Evolutionary conservation across 2,329 filamentous ascomycete genomes (phyloP).

Genomic region (Colletotrichum graminicola): DNA sequence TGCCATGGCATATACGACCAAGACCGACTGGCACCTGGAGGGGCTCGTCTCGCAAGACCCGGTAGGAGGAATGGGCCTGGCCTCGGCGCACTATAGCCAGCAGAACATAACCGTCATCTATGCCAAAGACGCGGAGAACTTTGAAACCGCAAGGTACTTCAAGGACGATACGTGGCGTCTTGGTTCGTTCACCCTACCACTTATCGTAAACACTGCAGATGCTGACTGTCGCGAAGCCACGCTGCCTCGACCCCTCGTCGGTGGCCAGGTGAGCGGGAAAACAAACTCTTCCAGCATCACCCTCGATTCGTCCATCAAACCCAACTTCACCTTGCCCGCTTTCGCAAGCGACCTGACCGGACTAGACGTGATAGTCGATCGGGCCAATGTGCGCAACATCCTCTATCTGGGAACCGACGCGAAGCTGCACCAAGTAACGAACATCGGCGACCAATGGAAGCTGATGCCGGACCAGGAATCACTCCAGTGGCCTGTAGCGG

Average conservation of each 20-base stretch:
- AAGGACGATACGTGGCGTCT: slow-evolving; percentile 50
- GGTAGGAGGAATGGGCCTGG: slow-evolving; percentile 48
- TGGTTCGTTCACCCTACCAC: slow-evolving; percentile 43
- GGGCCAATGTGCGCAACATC: slow-evolving; percentile 43
- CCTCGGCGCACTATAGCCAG: slow-evolving; percentile 46
- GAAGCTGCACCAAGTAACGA: slow-evolving; percentile 49
- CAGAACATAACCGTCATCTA: slow-evolving; percentile 53
- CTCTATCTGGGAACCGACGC: slow-evolving; percentile 56
- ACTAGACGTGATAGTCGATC: slow-evolving; percentile 44
- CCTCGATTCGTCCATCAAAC: slow-evolving; percentile 11
- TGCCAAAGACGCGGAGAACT: slow-evolving; percentile 49
- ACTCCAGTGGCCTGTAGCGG: slow-evolving; percentile 49
- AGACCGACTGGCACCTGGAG: slow-evolving; percentile 48
- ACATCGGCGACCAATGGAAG: slow-evolving; percentile 49
- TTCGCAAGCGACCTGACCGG: slow-evolving; percentile 11
- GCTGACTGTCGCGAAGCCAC: slow-evolving; percentile 48
- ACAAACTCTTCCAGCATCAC: slow-evolving; percentile 26
- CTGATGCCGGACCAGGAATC: slow-evolving; percentile 44
- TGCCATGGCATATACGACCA: slow-evolving; percentile 49
- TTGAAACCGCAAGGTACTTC: slow-evolving; percentile 49
- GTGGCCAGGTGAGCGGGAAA: slow-evolving; percentile 16
- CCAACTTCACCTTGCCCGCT: slow-evolving; percentile 30
- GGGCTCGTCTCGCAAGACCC: slow-evolving; percentile 51
- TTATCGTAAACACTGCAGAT: neutral
- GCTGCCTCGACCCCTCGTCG: slow-evolving; percentile 49